Evolutionary conservation across 2,329 filamentous ascomycete species (phyloP), one percentile per base, ranked within the genome.

Genomic region (Rhexocercosporidium sp.): DNA sequence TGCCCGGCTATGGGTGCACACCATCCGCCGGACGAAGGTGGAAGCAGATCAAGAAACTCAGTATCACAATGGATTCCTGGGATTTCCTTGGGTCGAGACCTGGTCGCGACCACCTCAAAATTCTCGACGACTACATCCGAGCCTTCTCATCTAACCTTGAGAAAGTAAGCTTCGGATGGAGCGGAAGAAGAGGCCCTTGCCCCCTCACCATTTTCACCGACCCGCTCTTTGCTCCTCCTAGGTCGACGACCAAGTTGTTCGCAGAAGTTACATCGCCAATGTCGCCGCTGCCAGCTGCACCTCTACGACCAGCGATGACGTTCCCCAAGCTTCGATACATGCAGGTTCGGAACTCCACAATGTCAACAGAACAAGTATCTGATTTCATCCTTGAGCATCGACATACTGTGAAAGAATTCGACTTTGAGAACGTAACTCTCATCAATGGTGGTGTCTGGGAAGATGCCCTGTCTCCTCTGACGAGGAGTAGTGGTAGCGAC

Each of bases 91-190:
- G 83, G 31, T 78, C 84, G 0, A 84, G 84, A n/a, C 86, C 86
- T 1, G 86, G 89, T 20, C 82, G 86, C 37, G 88, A 93, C 78
- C 91, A 92, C 77, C 85, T 90, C 64, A 93, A 93, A 79, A 88
- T 96, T 74, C 86, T 97, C 1, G 91, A 96, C 73, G 89, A 92
- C 73, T 97, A 94, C 77, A 84, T 97, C 70, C 87, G 91, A 65
- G 84, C 82, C 70, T 92, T 96, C 76, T 85, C 90, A 0, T 82
- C 84, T 5, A 83, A 80, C 37, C 82, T 96, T 1, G 89, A 90
- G 70, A 89, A 89, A 77, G 84, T 97, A 65, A 85, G 85, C 65
- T 96, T 97, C 79, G 86, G 87, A 66, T 97, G 94, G 93, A 82
- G 90, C 69, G 91, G 92, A 46, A 81, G 81, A 53, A 89, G 89